Evolutionary conservation across 176 grass and related monocot genomes (phyloP), one percentile per base, ranked within the genome.

Genomic region (Aegilops speltoides): DNA sequence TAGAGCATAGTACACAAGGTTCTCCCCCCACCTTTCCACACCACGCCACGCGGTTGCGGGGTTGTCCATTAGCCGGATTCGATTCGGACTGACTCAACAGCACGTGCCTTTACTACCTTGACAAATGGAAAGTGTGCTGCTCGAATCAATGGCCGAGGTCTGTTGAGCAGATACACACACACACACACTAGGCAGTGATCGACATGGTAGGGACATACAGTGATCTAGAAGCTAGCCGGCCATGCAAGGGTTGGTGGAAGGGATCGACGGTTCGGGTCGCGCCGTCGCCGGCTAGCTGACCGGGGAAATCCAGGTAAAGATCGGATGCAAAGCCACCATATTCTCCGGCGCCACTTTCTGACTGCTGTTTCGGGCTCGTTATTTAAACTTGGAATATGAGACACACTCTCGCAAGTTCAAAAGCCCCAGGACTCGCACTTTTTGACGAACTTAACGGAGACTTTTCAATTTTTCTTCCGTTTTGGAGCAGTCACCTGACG

Each of bases 1-100:
- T 11, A 10, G 16, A 54, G 25, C 5, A 63, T 5, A 66, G 33
- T 22, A n/a, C 31, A 15, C 12, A 25, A 64, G 60, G 23, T 64
- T 38, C 23, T 77, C 0, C 23, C 1, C 14, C 11, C 17, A 56
- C 5, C 50, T n/a, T 70, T 56, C 7, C 9, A 8, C 1, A 15
- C 54, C 19, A 59, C 54, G 19, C 54, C 54, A 59, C 32, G 5
- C 82, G 31, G 25, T 22, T 22, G 24, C 19, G 7, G 45, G 38
- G 22, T 48, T 16, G 88, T 76, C 88, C 81, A 12, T 6, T 81
- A 17, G n/a, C 4, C 16, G 60, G 60, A 56, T 79, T 74, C 32
- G 54, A 20, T 68, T 68, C 45, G 19, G 54, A 57, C 2, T 61
- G 64, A 69, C 32, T 48, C 6, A 33, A 75, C 24, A 23, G 2